Percentiles rank a stretch among this genome's conserved stretches.
These are phyloP conservation scores for Moesziomyces antarcticus DNA, from an alignment of 1,284 basidiomycete genomes.

Conservation along the genomic window DNA sequence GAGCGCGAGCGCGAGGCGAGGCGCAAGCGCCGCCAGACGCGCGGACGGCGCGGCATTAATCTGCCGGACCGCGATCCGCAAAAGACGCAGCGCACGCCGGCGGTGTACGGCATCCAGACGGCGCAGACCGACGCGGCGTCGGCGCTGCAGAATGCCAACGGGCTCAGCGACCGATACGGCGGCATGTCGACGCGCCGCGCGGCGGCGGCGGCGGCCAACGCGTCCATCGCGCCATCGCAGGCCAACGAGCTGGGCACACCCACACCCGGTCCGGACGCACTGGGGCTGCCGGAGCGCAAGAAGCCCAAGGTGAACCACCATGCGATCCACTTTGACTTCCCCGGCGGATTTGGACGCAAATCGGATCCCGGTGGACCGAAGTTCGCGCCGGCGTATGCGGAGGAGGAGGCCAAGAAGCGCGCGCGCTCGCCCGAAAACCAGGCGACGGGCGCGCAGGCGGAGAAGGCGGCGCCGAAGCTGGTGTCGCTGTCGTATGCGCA, in stretches of 20 bases:
- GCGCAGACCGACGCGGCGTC: slow-evolving; percentile 36
- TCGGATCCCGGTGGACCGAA: slow-evolving; percentile 50
- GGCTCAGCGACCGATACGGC: slow-evolving; percentile 39
- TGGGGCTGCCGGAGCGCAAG: slow-evolving; percentile 48
- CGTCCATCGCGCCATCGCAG: slow-evolving; percentile 53
- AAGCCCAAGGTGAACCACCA: slow-evolving; percentile 54
- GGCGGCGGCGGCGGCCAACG: slow-evolving; percentile 61
- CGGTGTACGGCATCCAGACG: slow-evolving; percentile 63
- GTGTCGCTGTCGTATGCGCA: slow-evolving; percentile 47
- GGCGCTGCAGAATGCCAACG: slow-evolving; percentile 25
- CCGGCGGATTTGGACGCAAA: slow-evolving; percentile 60
- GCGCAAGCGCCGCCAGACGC: slow-evolving; percentile 83
- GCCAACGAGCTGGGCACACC: slow-evolving; percentile 48
- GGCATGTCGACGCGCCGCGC: slow-evolving; percentile 54
- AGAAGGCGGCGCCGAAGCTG: slow-evolving; percentile 39
- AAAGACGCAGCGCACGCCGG: slow-evolving; percentile 79
- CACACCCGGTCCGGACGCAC: slow-evolving; percentile 47
- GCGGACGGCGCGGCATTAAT: slow-evolving; percentile 86
- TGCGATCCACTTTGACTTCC: slow-evolving; percentile 60
- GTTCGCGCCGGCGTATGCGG: slow-evolving; percentile 47
- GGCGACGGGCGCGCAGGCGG: slow-evolving; percentile 36
- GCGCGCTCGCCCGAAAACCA: slow-evolving; percentile 48
- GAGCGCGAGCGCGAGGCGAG: slow-evolving; percentile 92
- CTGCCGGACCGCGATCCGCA: slow-evolving; percentile 92
- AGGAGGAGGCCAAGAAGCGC: slow-evolving; percentile 49